phyloP scores from a whole-genome alignment of 2,329 filamentous ascomycete genomes.

The Fusarium dimerum region DNA sequence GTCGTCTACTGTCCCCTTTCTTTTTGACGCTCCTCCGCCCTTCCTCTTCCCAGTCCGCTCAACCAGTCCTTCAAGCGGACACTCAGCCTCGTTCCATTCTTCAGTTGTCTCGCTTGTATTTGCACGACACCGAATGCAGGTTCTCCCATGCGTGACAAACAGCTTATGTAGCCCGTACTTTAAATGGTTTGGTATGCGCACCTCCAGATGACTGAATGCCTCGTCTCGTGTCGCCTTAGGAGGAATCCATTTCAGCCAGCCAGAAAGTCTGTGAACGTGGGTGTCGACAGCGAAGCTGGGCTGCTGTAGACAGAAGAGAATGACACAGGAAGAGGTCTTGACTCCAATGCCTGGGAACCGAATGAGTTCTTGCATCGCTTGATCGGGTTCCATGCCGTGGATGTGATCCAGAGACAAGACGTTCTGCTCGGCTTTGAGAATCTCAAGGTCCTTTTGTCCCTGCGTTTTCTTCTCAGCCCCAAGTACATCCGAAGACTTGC shows the following conservation, averaged over 20 bases:
- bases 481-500: constrained; percentile 10
- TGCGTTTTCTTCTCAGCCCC: constrained; percentile 25
- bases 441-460: constrained; percentile 29
- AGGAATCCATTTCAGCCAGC: constrained; percentile 30
- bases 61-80: constrained; percentile 26
- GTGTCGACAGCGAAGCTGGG: constrained; percentile 32
- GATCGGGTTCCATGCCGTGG: constrained; percentile 29
- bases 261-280: constrained; percentile 27
- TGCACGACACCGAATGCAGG: constrained; percentile 26
- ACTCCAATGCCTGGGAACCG: constrained; percentile 31
- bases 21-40: constrained; percentile 12
- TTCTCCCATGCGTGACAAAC: constrained; percentile 29
- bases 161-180: constrained; percentile 31
- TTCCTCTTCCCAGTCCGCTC: constrained; percentile 27
- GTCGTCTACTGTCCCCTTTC: constrained; percentile 15
- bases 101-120: constrained; percentile 31
- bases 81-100: constrained; percentile 24
- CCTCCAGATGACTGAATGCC: constrained; percentile 29
- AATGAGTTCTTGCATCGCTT: constrained; percentile 29
- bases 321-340: constrained; percentile 31
- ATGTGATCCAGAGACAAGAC: constrained; percentile 29
- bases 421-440: constrained; percentile 28
- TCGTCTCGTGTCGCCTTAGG: constrained; percentile 28
- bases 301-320: constrained; percentile 29
- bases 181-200: constrained; percentile 27